Percentiles rank a stretch among this genome's conserved stretches.
phyloP scores from a whole-genome alignment of 2,329 filamentous ascomycete genomes.

The Fusarium sambucinum region DNA sequence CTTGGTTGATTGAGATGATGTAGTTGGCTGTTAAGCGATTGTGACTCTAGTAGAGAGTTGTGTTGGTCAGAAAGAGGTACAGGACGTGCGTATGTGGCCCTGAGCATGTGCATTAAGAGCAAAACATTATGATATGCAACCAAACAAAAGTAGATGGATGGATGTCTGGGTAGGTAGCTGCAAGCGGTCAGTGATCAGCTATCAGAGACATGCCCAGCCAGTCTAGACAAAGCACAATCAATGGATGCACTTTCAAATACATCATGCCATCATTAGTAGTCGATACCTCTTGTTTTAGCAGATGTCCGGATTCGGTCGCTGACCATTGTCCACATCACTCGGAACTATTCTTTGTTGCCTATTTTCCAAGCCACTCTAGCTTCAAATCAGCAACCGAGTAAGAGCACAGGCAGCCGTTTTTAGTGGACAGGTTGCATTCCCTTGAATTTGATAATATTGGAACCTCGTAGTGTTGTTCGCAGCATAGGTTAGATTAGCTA shows the following conservation, averaged over 20 bases:
- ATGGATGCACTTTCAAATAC: slow-evolving; percentile 10
- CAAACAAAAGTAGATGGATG: slow-evolving; percentile 1
- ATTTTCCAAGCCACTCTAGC: slow-evolving; percentile 21
- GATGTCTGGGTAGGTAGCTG: slow-evolving; percentile 1
- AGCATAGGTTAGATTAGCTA: slow-evolving; percentile 22
- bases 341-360: slow-evolving; percentile 39
- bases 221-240: slow-evolving; percentile 8
- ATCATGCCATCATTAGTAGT: slow-evolving; percentile 23
- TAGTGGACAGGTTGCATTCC: slow-evolving; percentile 49
- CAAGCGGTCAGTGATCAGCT: slow-evolving; percentile 27
- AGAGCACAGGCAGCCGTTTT: slow-evolving; percentile 33
- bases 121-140: slow-evolving; percentile 24
- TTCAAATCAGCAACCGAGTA: slow-evolving; percentile 30
- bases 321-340: slow-evolving; percentile 15
- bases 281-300: slow-evolving; percentile 11
- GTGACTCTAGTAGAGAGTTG: slow-evolving; percentile 4
- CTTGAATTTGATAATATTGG: slow-evolving; percentile 37
- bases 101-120: slow-evolving; percentile 21
- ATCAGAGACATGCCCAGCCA: background rate
- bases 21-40: slow-evolving; percentile 15
- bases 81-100: slow-evolving; percentile 6
- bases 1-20: background rate
- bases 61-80: slow-evolving; percentile 1
- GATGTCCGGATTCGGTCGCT: slow-evolving; percentile 35
- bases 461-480: slow-evolving; percentile 29